Percentiles rank a stretch among this genome's conserved stretches.
Evolutionary conservation across 495 filamentous ascomycete genomes (phyloP).

Genomic region (Podospora comata): DNA sequence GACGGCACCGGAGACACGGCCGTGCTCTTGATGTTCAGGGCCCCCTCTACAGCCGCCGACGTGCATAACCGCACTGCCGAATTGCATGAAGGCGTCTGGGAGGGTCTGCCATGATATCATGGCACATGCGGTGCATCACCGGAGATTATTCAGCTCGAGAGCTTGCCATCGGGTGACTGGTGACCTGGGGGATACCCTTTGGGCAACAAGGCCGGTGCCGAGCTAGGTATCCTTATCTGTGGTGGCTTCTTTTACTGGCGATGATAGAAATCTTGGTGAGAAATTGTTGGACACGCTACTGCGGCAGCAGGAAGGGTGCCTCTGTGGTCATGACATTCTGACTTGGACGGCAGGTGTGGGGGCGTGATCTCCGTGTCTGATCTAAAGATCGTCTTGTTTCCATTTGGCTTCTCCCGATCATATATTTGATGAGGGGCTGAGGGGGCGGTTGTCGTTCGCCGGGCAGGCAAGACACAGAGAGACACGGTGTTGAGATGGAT

Average conservation of each 20-base stretch:
- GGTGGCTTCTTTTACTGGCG: background rate
- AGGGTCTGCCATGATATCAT: slow-evolving; percentile 10
- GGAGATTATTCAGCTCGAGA: slow-evolving; percentile 10
- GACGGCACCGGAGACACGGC: background rate
- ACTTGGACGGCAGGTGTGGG: background rate
- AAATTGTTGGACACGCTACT: background rate
- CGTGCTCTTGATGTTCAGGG: background rate
- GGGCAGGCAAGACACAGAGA: too few relatives aligned
- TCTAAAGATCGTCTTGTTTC: background rate
- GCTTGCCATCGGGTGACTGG: slow-evolving; percentile 10
- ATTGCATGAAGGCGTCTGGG: background rate
- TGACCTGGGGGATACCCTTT: background rate
- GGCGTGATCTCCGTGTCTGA: background rate
- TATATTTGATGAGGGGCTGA: background rate
- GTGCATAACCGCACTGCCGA: background rate
- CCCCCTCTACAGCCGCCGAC: background rate
- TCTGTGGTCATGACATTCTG: background rate
- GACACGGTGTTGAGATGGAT: background rate
- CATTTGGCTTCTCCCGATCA: background rate
- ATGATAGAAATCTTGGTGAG: background rate
- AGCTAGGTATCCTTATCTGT: background rate
- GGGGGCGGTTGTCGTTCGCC: too few relatives aligned
- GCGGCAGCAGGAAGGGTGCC: background rate
- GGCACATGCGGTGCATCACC: slow-evolving; percentile 4
- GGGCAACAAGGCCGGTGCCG: background rate